Base-by-base conservation (phyloP, 139 green algal species). In the Micromonas commoda region DNA sequence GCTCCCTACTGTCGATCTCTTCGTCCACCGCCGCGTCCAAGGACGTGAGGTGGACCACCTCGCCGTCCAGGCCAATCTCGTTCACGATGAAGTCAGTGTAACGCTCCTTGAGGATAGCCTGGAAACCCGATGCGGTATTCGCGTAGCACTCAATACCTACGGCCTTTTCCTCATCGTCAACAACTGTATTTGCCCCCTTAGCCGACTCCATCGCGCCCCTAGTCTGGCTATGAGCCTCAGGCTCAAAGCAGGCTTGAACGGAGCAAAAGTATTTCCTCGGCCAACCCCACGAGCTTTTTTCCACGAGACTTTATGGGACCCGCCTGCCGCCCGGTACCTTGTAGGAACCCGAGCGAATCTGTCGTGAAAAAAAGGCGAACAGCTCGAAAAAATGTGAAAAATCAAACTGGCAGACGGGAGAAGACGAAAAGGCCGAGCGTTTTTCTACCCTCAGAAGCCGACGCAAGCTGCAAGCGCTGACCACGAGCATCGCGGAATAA, bases 81-180 rank as follows among this genome's bases (percentile, higher is more conserved):
- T 88, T 91, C 0, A 96, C 91, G 16, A 90, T 86, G 76, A 96
- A 96, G 83, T 96, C 91, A 5, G 84, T 86, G 72, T 88, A 93
- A 86, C 88, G 85, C 64, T 91, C 84, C 73, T 92, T 92, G 0
- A 95, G 61, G 29, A 92, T 92, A n/a, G 76, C 90, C 0, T 54
- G 85, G 70, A 95, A 95, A 0, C 86, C 86, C 26, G 33, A 21
- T 19, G 39, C 35, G 33, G 1, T 77, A 38, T 77, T 77, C 26
- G 71, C 71, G 35, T 51, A 77, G 13, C 45, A 54, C 23, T 64
- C 52, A 24, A 77, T 65, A 23, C 71, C 71, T 19, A 77, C 39
- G 26, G 45, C 68, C 2, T 2, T 3, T 39, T 77, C 71, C 38
- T 51, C 66, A 29, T 71, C 61, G 16, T 69, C n/a, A n/a, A n/a